Evolutionary conservation across 1,284 basidiomycete species (phyloP).

Genomic region (Trametes sp.): DNA sequence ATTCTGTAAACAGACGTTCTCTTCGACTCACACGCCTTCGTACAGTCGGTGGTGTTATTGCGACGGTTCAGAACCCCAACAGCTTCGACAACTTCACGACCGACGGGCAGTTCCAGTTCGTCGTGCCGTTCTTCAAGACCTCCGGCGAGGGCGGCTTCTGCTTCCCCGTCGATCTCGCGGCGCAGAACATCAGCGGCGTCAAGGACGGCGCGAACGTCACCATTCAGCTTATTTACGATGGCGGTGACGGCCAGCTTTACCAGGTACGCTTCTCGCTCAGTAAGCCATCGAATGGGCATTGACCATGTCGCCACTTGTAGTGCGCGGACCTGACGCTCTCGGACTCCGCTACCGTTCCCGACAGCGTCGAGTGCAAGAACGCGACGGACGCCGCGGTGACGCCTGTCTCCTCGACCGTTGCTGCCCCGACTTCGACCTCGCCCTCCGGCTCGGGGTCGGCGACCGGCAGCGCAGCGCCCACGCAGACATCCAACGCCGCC

Average conservation of each 20-base stretch:
- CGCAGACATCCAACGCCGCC: constrained; percentile 32
- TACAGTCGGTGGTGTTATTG: constrained; percentile 62
- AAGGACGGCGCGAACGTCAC: constrained; percentile 65
- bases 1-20: background rate
- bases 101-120: constrained; percentile 32
- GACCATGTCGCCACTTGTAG: constrained; percentile 41
- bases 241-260: constrained; percentile 73
- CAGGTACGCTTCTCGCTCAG: constrained; percentile 51
- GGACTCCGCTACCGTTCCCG: constrained; percentile 48
- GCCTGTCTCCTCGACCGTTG: constrained; percentile 24
- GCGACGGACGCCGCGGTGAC: constrained; percentile 36
- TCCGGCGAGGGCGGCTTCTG: constrained; percentile 65
- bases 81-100: constrained; percentile 61
- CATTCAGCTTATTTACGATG: constrained; percentile 66
- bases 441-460: constrained; percentile 13
- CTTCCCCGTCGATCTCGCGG: constrained; percentile 63
- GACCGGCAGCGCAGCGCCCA: constrained; percentile 20
- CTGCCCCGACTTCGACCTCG: constrained; percentile 23
- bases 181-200: constrained; percentile 58
- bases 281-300: background rate
- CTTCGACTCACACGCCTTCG: background rate
- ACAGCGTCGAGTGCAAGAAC: constrained; percentile 42
- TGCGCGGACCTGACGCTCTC: constrained; percentile 77
- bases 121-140: constrained; percentile 58
- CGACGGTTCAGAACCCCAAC: constrained; percentile 63